These are phyloP conservation scores for Monosporascus sp. DNA, from an alignment of 2,329 filamentous ascomycete species.

Conservation along the genomic window DNA sequence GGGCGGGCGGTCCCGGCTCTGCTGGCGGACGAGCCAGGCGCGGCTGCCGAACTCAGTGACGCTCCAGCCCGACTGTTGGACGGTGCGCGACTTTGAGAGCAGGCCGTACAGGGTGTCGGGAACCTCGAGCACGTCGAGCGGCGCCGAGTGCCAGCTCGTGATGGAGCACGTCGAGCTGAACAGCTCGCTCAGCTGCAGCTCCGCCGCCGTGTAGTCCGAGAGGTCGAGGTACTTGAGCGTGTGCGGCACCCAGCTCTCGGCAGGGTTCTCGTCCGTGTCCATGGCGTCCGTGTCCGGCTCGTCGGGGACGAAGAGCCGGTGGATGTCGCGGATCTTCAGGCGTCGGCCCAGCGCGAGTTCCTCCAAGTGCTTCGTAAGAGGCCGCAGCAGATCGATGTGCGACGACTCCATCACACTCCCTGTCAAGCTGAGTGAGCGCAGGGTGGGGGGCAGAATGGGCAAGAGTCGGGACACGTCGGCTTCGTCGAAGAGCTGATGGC, in stretches of 20 bases:
- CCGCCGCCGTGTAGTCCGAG: conserved; percentile 61
- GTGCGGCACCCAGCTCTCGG: conserved; percentile 44
- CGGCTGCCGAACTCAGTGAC: conserved; percentile 63
- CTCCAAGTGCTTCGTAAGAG: conserved; percentile 66
- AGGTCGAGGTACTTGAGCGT: conserved; percentile 72
- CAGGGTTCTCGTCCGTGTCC: conserved; percentile 27
- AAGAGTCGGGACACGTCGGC: conserved; percentile 62
- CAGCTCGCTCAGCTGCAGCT: conserved; percentile 52
- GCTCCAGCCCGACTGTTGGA: conserved; percentile 61
- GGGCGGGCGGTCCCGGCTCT: conserved; percentile 24
- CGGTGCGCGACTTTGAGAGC: conserved; percentile 58
- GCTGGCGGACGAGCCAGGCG: conserved; percentile 59
- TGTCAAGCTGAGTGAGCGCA: conserved; percentile 71
- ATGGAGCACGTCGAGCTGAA: conserved; percentile 49
- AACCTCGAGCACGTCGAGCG: conserved; percentile 73
- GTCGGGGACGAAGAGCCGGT: conserved; percentile 55
- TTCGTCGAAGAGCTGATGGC: conserved; percentile 64
- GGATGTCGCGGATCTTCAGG: conserved; percentile 60
- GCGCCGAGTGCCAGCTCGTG: conserved; percentile 54
- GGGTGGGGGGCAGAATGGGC: conserved; percentile 57
- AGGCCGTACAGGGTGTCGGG: conserved; percentile 62
- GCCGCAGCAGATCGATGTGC: conserved; percentile 59
- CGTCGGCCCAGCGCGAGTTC: conserved; percentile 70
- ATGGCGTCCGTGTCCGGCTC: conserved; percentile 24
- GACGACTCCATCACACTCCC: conserved; percentile 63